Evolutionary conservation across 352 stramenopile species (phyloP).

Genomic region (Globisporangium iwayamae): DNA sequence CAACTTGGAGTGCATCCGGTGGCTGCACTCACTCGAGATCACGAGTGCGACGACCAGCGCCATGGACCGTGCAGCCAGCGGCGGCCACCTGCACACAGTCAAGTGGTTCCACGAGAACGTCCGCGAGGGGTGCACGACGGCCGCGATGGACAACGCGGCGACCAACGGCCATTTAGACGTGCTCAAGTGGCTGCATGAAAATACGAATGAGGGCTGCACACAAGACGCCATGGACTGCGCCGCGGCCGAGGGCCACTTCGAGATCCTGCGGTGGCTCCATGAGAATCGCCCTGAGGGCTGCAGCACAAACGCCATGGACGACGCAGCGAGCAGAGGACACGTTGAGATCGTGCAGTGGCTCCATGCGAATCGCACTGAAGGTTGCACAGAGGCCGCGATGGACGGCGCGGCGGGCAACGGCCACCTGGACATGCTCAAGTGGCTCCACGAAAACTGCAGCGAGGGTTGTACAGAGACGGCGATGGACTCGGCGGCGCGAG

Average conservation of each 20-base stretch:
- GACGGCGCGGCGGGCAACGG: conserved; percentile 9
- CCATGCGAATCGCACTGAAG: conserved; percentile 6
- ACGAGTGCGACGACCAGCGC: conserved; percentile 13
- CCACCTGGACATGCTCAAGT: conserved; percentile 33
- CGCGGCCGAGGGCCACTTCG: conserved; percentile 22
- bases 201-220: conserved; percentile 20
- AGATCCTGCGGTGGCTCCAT: conserved; percentile 22
- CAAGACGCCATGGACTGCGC: conserved; percentile 24
- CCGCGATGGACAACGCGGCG: conserved; percentile 22
- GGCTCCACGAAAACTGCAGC: conserved; percentile 31
- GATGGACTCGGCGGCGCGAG: conserved; percentile 13
- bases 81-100: conserved; percentile 20
- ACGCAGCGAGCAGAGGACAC: conserved; percentile 17
- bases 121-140: conserved; percentile 18
- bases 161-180: conserved; percentile 17
- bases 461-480: conserved; percentile 29
- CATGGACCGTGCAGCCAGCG: conserved; percentile 18
- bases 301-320: conserved; percentile 18
- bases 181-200: conserved; percentile 19
- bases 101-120: conserved; percentile 19
- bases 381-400: conserved; percentile 11
- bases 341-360: conserved; percentile 21
- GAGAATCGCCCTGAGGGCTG: conserved; percentile 19
- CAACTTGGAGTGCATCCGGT: conserved; percentile 16
- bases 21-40: conserved; percentile 11